These are phyloP conservation scores for Parastagonospora avenae DNA, from an alignment of 2,329 filamentous ascomycete genomes.

Conservation along the genomic window DNA sequence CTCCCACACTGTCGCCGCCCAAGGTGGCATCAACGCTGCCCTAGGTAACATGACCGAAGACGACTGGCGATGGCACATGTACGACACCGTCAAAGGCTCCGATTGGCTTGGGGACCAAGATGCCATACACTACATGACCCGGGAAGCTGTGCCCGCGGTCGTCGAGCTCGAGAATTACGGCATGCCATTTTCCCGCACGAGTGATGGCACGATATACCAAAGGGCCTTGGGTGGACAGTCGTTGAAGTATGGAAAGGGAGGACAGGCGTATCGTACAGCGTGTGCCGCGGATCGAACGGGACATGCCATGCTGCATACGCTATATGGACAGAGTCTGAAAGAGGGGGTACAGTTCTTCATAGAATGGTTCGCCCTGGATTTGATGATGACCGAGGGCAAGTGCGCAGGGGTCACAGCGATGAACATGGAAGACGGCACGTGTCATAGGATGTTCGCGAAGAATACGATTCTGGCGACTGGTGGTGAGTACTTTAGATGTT, in stretches of 20 bases:
- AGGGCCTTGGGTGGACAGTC: conserved; percentile 56
- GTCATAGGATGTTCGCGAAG: conserved; percentile 55
- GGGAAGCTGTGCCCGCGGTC: conserved; percentile 59
- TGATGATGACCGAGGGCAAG: conserved; percentile 55
- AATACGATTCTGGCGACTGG: conserved; percentile 57
- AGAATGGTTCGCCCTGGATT: conserved; percentile 56
- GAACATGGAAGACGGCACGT: conserved; percentile 57
- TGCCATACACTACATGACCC: conserved; percentile 65
- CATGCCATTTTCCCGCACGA: conserved; percentile 59
- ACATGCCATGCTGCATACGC: conserved; percentile 57
- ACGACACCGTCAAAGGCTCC: conserved; percentile 63
- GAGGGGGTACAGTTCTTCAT: conserved; percentile 57
- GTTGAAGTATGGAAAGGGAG: conserved; percentile 54
- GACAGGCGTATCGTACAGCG: conserved; percentile 55
- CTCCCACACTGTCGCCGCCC: conserved; percentile 69
- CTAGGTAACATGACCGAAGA: conserved; percentile 62
- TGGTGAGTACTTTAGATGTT: conserved; percentile 23
- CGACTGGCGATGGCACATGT: conserved; percentile 66
- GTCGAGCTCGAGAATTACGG: conserved; percentile 63
- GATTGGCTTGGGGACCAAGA: conserved; percentile 66
- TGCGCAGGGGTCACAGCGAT: conserved; percentile 55
- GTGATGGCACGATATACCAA: conserved; percentile 55
- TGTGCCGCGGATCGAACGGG: conserved; percentile 56
- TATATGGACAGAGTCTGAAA: conserved; percentile 57
- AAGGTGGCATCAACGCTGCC: conserved; percentile 67